Conservation (phyloP, 2,329 filamentous ascomycete genomes). For the Leptographium flavum region DNA sequence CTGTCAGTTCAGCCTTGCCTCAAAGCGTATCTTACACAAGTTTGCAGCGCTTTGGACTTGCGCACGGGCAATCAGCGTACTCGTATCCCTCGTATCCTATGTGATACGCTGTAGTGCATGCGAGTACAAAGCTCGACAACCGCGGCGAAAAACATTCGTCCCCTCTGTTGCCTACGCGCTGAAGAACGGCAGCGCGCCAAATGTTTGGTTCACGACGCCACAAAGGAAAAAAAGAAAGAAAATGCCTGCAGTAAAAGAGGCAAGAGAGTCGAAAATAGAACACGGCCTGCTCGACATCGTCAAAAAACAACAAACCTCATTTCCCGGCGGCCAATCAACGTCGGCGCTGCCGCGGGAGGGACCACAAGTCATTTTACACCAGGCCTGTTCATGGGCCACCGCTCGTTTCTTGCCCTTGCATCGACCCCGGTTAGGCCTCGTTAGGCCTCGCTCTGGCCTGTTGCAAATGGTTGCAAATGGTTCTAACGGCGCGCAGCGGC, state of each 20-base stretch:
- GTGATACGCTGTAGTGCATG: too few relatives aligned
- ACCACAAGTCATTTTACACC: constrained; percentile 5
- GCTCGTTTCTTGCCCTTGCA: not conserved
- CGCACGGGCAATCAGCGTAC: too few relatives aligned
- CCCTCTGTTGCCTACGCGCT: too few relatives aligned
- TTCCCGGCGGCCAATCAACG: not conserved
- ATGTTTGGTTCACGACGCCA: too few relatives aligned
- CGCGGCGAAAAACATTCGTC: too few relatives aligned
- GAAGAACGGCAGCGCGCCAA: too few relatives aligned
- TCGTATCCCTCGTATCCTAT: too few relatives aligned
- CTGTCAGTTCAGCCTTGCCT: too few relatives aligned
- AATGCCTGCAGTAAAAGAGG: not conserved
- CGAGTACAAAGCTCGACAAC: too few relatives aligned
- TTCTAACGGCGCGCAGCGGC: not conserved
- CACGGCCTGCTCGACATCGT: not conserved
- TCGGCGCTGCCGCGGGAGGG: not conserved
- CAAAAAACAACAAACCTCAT: constrained; percentile 2
- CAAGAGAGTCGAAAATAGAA: not conserved
- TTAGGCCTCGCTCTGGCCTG: not conserved
- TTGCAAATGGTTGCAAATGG: not conserved
- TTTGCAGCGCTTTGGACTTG: too few relatives aligned
- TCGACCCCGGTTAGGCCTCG: not conserved
- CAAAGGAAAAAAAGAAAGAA: too few relatives aligned
- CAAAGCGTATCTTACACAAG: too few relatives aligned
- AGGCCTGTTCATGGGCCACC: not conserved